Conservation (phyloP, 2,329 filamentous ascomycete genomes). For the Pleomassaria siparia region DNA sequence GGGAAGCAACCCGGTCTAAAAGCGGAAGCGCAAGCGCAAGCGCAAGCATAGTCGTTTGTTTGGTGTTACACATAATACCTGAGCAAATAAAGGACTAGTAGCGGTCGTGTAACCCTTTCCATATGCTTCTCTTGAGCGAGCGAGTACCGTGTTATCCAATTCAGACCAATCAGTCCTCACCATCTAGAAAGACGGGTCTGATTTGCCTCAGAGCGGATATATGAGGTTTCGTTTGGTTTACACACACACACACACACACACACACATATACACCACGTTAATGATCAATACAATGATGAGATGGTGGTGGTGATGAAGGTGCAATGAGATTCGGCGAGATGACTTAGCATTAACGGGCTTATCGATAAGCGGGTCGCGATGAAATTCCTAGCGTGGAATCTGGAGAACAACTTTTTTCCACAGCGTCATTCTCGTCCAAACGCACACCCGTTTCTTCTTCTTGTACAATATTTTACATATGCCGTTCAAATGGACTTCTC, state of each 20-base stretch:
- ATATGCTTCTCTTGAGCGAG: too few species aligned
- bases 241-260: too few species aligned
- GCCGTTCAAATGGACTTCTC: background rate
- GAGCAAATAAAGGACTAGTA: background rate
- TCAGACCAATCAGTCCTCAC: too few species aligned
- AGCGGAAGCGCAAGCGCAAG: constrained; percentile 5
- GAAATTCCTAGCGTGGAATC: background rate
- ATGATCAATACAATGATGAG: too few species aligned
- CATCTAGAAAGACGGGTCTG: too few species aligned
- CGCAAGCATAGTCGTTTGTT: background rate
- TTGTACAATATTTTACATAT: background rate
- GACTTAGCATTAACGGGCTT: background rate
- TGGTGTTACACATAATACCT: background rate
- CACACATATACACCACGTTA: too few species aligned
- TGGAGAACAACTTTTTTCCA: background rate
- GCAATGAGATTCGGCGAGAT: too few species aligned
- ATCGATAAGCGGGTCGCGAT: background rate
- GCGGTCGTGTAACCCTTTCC: background rate
- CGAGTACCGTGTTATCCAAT: too few species aligned
- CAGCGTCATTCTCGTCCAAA: background rate
- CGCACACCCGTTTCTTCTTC: background rate
- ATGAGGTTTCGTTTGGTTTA: too few species aligned
- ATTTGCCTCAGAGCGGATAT: too few species aligned
- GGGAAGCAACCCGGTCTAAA: constrained; percentile 11
- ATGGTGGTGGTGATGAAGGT: too few species aligned